Base-by-base conservation (phyloP, 768 basidiomycete species). In the Auriscalpium orientale region DNA sequence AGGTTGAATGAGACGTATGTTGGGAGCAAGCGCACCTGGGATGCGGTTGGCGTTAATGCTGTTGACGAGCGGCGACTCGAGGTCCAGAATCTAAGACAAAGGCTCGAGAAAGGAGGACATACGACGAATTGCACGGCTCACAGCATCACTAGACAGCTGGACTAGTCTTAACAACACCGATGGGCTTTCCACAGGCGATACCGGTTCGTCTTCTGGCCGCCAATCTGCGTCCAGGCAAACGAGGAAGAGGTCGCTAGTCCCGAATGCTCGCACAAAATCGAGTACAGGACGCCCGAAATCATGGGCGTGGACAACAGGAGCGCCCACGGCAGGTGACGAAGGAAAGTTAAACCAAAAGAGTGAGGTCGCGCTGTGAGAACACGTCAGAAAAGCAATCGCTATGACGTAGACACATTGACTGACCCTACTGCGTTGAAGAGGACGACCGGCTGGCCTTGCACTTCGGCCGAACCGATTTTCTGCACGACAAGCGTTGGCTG, bases 361-460 rank as follows among this genome's bases (percentile, higher is more conserved):
- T 0, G 89, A 87, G 1, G 84, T 83, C 3, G 82, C 79, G 18
- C 90, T 91, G 64, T 36, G 22, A 21, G 13, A 7, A 20, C 16
- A 36, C 8, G n/a, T 16, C 57, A 22, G 54, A 44, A 47, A 44
- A 20, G 45, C 52, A 51, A 28, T 5, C 7, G 2, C 2, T 3
- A 28, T 28, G 28, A 28, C 28, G 7, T 28, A 28, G 28, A 7
- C 1, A 28, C 28, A 28, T 28, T 28, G 35, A 46, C 18, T 22
- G 11, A 92, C 91, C 91, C 90, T 53, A 89, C 76, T 6, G 76
- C 87, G 56, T 75, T 85, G 66, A 91, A 92, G 6, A 91, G 57
- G 13, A 90, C 60, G 58, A 75, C 69, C 5, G 65, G 68, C 12
- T 62, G 59, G 4, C 64, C 66, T 8, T 68, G 68, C 3, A 72